These are phyloP conservation scores for Exophiala calicioides DNA, from an alignment of 2,329 filamentous ascomycete genomes.

Conservation along the genomic window DNA sequence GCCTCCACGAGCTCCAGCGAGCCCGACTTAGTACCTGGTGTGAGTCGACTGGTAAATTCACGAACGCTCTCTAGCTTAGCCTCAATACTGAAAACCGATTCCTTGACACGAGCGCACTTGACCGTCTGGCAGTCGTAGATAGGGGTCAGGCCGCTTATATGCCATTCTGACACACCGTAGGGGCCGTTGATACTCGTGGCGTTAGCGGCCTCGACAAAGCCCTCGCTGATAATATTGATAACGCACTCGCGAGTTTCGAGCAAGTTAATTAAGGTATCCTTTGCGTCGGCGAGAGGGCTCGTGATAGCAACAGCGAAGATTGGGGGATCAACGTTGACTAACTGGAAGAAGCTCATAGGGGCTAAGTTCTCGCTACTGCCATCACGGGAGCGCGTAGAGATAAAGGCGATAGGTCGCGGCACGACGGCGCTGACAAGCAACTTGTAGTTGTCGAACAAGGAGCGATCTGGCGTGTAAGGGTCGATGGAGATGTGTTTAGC, in stretches of 20 bases:
- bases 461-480: conserved; percentile 72
- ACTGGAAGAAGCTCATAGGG: conserved; percentile 82
- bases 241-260: conserved; percentile 71
- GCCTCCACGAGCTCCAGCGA: no score
- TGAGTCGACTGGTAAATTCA: no score
- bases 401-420: conserved; percentile 74
- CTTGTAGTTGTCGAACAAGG: conserved; percentile 79
- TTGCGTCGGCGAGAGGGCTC: conserved; percentile 68
- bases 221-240: conserved; percentile 84
- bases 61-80: no score
- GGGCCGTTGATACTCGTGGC: conserved; percentile 74
- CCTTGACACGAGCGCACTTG: no score
- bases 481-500: conserved; percentile 35
- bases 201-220: conserved; percentile 85
- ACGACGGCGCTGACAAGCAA: conserved; percentile 80
- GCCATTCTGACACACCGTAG: conserved; percentile 63
- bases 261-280: conserved; percentile 78
- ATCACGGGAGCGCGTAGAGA: conserved; percentile 60
- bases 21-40: no score
- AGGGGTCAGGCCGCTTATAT: no score
- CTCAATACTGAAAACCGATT: no score
- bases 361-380: conserved; percentile 74
- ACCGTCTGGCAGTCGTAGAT: no score
- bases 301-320: conserved; percentile 69
- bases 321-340: conserved; percentile 83